phyloP scores from a whole-genome alignment of 345 rosid species.

The Euphorbia lathyris region DNA sequence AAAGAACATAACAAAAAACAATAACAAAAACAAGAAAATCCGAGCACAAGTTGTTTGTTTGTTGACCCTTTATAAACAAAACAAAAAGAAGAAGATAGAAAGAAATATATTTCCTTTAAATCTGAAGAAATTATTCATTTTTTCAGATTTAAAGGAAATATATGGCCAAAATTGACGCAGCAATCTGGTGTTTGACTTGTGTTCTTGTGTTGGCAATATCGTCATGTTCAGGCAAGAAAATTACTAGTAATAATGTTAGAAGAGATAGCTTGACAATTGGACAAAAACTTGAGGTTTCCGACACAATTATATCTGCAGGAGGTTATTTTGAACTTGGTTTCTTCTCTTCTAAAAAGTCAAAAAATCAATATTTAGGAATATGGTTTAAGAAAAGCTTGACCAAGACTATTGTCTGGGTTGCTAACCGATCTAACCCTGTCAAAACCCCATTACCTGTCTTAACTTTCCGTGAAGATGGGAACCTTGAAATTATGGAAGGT shows the following conservation, averaged over 20 bases:
- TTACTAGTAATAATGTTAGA: neutral
- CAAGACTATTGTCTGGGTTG: conserved; percentile 9
- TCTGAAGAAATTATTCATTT: no score
- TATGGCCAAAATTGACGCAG: neutral
- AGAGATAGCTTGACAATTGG: conserved; percentile 5
- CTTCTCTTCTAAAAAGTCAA: neutral
- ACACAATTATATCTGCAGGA: conserved; percentile 14
- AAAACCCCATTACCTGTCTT: neutral
- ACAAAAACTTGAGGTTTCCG: neutral
- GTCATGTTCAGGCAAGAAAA: neutral
- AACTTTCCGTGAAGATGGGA: conserved; percentile 3
- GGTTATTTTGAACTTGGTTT: conserved; percentile 13
- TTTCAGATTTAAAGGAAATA: no score
- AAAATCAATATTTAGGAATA: conserved; percentile 13
- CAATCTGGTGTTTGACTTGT: neutral
- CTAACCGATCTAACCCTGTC: neutral
- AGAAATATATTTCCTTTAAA: no score
- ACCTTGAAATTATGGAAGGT: conserved; percentile 6
- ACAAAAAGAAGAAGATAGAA: no score
- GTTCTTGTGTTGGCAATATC: neutral
- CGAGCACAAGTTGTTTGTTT: no score
- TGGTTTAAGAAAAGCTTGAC: conserved; percentile 11
- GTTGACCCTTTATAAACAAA: no score
- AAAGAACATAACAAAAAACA: no score
- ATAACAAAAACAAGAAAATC: no score